Percentiles rank a stretch among this genome's conserved stretches.
phyloP scores from a whole-genome alignment of 139 green algal species.

The Chlamydomonas schloesseri region DNA sequence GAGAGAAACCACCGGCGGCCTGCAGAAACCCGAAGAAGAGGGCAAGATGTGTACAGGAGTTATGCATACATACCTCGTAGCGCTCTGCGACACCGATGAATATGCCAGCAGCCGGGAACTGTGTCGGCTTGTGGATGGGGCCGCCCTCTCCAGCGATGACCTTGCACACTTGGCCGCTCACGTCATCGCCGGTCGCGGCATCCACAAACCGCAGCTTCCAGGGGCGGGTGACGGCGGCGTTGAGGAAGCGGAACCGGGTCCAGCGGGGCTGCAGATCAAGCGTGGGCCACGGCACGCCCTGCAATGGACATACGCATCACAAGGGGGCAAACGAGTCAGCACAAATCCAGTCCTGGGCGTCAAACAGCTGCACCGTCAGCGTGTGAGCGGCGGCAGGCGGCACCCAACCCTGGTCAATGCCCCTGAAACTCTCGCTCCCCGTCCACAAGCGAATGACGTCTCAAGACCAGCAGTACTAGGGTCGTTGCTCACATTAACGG shows the following conservation, averaged over 20 bases:
- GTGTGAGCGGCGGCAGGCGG: too few relatives aligned
- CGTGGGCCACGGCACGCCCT: background rate
- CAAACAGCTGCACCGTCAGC: too few relatives aligned
- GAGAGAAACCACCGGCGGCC: too few relatives aligned
- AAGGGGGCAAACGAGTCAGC: too few relatives aligned
- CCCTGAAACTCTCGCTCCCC: too few relatives aligned
- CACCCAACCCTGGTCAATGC: too few relatives aligned
- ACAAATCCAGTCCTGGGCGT: too few relatives aligned
- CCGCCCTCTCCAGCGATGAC: conserved; percentile 6
- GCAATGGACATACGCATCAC: too few relatives aligned
- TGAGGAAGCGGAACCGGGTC: background rate
- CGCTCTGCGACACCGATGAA: conserved; percentile 25
- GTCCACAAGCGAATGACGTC: too few relatives aligned
- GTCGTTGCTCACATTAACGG: background rate
- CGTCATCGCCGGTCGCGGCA: background rate
- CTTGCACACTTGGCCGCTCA: background rate
- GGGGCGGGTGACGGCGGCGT: background rate
- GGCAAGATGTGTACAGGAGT: too few relatives aligned
- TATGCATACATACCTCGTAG: background rate
- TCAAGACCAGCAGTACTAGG: too few relatives aligned
- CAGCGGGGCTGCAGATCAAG: background rate
- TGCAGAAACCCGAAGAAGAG: too few relatives aligned
- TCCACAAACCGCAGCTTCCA: background rate
- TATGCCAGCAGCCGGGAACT: background rate
- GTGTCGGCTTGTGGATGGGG: background rate